Conservation (phyloP, 345 rosid species). For the Syzygium grande region DNA sequence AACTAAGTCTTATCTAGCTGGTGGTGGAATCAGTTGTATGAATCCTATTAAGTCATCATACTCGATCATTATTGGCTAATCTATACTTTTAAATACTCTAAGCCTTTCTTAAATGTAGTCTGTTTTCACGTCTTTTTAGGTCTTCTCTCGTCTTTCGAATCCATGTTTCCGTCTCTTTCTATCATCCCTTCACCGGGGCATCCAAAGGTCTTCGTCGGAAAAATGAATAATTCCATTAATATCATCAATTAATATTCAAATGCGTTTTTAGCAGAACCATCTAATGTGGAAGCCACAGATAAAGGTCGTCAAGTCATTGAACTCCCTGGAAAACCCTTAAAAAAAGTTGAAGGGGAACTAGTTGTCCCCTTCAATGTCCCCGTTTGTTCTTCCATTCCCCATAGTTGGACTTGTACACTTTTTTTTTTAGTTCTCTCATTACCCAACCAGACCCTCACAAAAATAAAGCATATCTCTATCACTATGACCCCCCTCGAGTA, state of each 20-base stretch:
- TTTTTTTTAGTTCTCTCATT: neutral
- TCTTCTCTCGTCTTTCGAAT: neutral
- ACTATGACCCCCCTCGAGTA: neutral
- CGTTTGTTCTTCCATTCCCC: neutral
- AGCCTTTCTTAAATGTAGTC: neutral
- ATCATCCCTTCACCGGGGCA: neutral
- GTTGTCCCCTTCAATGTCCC: neutral
- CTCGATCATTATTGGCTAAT: neutral
- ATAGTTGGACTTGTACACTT: neutral
- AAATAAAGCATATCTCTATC: neutral
- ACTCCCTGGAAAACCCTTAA: neutral
- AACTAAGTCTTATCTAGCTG: neutral
- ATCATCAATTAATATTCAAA: neutral
- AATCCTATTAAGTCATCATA: neutral
- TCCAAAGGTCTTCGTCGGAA: neutral
- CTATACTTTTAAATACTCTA: neutral
- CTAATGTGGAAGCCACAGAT: neutral
- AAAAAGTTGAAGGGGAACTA: neutral
- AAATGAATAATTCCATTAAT: neutral
- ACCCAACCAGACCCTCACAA: neutral
- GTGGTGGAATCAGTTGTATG: neutral
- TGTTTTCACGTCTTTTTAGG: neutral
- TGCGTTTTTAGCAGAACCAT: neutral
- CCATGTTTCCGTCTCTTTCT: neutral
- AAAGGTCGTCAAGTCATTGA: neutral